These are phyloP conservation scores for Fusarium clavum DNA, from an alignment of 2,329 filamentous ascomycete species.

Conservation along the genomic window DNA sequence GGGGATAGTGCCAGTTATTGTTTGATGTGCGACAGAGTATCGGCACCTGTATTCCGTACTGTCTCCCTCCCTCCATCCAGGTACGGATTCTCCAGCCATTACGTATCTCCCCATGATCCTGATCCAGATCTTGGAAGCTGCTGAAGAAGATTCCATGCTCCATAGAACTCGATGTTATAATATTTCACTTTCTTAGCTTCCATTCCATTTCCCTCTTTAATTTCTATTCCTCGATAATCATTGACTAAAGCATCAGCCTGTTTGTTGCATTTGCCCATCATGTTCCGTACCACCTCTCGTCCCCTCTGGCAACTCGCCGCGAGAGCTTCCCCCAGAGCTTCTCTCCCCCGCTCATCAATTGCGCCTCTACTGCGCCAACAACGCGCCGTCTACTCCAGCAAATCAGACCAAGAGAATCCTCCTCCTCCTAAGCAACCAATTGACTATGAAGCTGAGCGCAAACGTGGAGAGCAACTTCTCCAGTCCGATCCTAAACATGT, in stretches of 20 bases:
- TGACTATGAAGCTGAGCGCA: constrained; percentile 67
- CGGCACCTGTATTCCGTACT: not conserved
- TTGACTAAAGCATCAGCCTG: constrained; percentile 5
- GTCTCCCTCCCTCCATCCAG: not conserved
- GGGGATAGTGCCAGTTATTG: not conserved
- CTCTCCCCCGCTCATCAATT: constrained; percentile 17
- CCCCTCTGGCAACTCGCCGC: constrained; percentile 41
- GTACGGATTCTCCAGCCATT: constrained; percentile 28
- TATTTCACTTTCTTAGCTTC: constrained; percentile 12
- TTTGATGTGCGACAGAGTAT: constrained; percentile 26
- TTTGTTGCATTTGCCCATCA: constrained; percentile 34
- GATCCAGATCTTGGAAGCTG: constrained; percentile 30
- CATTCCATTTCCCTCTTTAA: constrained; percentile 11
- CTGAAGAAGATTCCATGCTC: constrained; percentile 24
- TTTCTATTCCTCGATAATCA: not conserved
- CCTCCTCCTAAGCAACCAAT: constrained; percentile 51
- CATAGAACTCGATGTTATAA: constrained; percentile 17
- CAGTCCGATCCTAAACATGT: constrained; percentile 70
- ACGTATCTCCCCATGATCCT: constrained; percentile 21
- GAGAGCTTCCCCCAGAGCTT: constrained; percentile 20
- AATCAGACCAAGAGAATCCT: constrained; percentile 34
- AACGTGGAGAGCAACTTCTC: constrained; percentile 66
- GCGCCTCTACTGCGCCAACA: constrained; percentile 26
- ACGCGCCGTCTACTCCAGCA: constrained; percentile 44
- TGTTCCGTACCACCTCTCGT: constrained; percentile 48